These are phyloP conservation scores for Ilex paraguariensis DNA, from an alignment of 305 asterid genomes.

Conservation along the genomic window DNA sequence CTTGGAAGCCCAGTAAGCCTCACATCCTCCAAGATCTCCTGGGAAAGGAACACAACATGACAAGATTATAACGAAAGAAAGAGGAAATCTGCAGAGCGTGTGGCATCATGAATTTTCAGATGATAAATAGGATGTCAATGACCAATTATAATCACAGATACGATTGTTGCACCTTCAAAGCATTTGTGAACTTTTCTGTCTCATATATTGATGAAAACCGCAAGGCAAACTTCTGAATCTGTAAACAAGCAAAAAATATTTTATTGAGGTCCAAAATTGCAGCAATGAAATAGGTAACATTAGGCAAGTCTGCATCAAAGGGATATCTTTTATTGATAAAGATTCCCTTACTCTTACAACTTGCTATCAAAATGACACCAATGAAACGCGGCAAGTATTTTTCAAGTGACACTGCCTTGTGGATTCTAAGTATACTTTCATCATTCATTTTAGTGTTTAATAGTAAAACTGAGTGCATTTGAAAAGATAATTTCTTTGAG, in stretches of 20 bases:
- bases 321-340: too few relatives aligned
- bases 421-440: too few relatives aligned
- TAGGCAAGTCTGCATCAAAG: too few relatives aligned
- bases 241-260: slow-evolving; percentile 20
- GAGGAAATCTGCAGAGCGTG: not conserved
- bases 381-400: too few relatives aligned
- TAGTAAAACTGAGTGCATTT: too few relatives aligned
- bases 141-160: not conserved
- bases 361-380: slow-evolving; percentile 1
- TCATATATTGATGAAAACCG: slow-evolving; percentile 45
- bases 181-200: slow-evolving; percentile 49
- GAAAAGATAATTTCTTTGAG: too few relatives aligned
- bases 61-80: slow-evolving; percentile 9
- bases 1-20: slow-evolving; percentile 27
- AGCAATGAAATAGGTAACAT: not conserved
- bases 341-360: too few relatives aligned
- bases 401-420: too few relatives aligned
- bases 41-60: slow-evolving; percentile 17
- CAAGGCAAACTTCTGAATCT: slow-evolving; percentile 74
- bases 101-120: too few relatives aligned
- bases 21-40: slow-evolving; percentile 47
- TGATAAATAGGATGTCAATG: too few relatives aligned
- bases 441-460: too few relatives aligned
- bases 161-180: slow-evolving; percentile 52
- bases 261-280: not conserved